Conservation (phyloP, 1,139 yeast genomes). For the Pichia sp. region DNA sequence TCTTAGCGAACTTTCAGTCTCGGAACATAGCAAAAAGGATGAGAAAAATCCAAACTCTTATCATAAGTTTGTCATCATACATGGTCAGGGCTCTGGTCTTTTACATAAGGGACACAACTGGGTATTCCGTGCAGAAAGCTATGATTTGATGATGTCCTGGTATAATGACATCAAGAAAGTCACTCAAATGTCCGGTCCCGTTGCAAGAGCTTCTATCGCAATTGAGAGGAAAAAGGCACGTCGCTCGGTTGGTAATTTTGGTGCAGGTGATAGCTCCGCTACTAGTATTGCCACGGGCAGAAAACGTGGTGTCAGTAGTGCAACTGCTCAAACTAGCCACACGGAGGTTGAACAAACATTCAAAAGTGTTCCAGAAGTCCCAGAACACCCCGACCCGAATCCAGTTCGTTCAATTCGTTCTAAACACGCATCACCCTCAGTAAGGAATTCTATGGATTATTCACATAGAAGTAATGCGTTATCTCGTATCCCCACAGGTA, state of each 20-base stretch:
- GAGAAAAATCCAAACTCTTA: conserved; percentile 48
- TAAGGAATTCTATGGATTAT: neutral
- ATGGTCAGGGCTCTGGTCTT: conserved; percentile 57
- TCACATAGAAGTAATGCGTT: neutral
- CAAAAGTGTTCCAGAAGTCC: neutral
- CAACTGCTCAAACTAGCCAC: conserved; percentile 9
- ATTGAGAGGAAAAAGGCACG: conserved; percentile 28
- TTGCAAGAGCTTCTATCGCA: conserved; percentile 38
- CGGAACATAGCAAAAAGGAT: conserved; percentile 74
- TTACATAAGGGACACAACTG: conserved; percentile 80
- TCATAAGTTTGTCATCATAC: conserved; percentile 74
- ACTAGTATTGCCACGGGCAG: conserved; percentile 10
- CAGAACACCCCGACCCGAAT: neutral
- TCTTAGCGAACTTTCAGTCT: conserved; percentile 71
- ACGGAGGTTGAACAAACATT: conserved; percentile 5
- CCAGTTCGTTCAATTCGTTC: neutral
- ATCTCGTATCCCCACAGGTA: conserved; percentile 6
- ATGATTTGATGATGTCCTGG: conserved; percentile 79
- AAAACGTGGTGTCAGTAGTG: conserved; percentile 12
- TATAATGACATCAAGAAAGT: conserved; percentile 64
- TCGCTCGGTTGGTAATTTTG: neutral
- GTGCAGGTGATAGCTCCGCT: conserved; percentile 9
- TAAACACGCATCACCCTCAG: neutral
- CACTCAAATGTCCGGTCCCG: conserved; percentile 51
- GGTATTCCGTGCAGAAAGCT: conserved; percentile 83